Conservation (phyloP, 2,329 filamentous ascomycete species). For the Alternaria incomplexa region DNA sequence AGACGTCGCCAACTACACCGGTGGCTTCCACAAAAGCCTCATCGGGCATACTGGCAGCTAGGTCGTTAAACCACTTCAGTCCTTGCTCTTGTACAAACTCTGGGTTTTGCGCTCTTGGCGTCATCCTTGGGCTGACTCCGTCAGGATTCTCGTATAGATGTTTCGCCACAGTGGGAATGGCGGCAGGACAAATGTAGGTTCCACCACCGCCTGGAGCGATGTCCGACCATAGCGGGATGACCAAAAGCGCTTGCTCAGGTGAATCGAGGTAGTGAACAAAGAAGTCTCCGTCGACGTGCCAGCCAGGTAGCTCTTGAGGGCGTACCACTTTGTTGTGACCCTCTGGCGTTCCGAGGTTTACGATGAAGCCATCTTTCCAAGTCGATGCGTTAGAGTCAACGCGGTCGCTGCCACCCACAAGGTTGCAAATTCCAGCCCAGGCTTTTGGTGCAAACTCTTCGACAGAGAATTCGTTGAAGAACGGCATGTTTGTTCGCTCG, state of each 20-base stretch:
- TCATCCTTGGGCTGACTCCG: conserved; percentile 71
- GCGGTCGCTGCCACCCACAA: conserved; percentile 65
- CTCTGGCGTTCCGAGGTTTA: conserved; percentile 67
- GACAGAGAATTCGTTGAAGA: conserved; percentile 61
- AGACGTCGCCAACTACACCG: conserved; percentile 63
- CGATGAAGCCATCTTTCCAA: conserved; percentile 73
- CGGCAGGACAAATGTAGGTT: conserved; percentile 68
- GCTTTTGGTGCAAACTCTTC: conserved; percentile 67
- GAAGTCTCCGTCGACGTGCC: conserved; percentile 76
- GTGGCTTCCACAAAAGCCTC: conserved; percentile 61
- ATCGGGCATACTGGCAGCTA: conserved; percentile 45
- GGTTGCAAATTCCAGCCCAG: conserved; percentile 70
- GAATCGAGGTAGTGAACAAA: conserved; percentile 76
- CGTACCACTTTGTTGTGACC: conserved; percentile 57
- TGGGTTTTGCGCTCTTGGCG: conserved; percentile 57
- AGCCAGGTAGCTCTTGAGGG: conserved; percentile 62
- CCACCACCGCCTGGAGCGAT: conserved; percentile 66
- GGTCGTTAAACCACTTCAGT: conserved; percentile 54
- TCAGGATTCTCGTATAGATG: conserved; percentile 66
- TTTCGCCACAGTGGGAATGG: conserved; percentile 63
- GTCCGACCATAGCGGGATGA: conserved; percentile 72
- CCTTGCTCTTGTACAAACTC: conserved; percentile 53
- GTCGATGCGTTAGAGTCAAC: conserved; percentile 47
- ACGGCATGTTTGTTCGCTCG: conserved; percentile 69
- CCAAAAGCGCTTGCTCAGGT: conserved; percentile 70